Base-by-base conservation (phyloP, 2,329 filamentous ascomycete species). In the Penicillium sp. region DNA sequence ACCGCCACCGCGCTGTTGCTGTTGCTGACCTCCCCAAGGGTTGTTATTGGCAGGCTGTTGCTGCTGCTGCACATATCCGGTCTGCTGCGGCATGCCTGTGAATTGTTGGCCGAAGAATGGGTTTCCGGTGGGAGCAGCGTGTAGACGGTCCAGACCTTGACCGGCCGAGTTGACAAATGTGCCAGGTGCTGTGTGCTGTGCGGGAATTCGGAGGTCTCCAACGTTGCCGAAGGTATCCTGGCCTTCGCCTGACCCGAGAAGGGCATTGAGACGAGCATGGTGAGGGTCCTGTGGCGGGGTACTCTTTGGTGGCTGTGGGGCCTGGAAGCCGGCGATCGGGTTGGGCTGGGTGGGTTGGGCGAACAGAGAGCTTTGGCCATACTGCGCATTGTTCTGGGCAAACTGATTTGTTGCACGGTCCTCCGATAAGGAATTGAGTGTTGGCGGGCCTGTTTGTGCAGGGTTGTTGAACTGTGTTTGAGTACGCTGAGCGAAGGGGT, bases 211-310 rank as follows among this genome's bases (percentile, higher is more conserved):
- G 47, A 96, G 82, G 63, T 97, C 91, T 65, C 94, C 94, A n/a
- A 91, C 91, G 74, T 99, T 99, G 64, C 94, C 94, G 73, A 96
- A 99, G 0, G 94, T 99, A 72, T 99, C 94, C 81, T 96, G 90
- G 25, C 94, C 94, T 57, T 99, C 94, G 63, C 94, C 93, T 25
- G 84, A 86, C 3, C 92, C 85, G 44, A 99, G 85, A 35, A 99
- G 85, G 1, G 89, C 85, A 72, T 97, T 97, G 65, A 99, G 88
- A 70, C 86, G 89, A 23, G 89, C 86, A 57, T 84, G 78, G 62
- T 87, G 84, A 13, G 85, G 83, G 64, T 88, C 83, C 42, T 70
- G 68, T 4, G 71, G 67, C 17, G 69, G 62, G 15, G 71, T 70
- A 52, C 65, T 71, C 64, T 70, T 73, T n/a, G 71, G 68, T 31